Conservation (phyloP, 352 stramenopile genomes). For the Pythium vanterpoolii region DNA sequence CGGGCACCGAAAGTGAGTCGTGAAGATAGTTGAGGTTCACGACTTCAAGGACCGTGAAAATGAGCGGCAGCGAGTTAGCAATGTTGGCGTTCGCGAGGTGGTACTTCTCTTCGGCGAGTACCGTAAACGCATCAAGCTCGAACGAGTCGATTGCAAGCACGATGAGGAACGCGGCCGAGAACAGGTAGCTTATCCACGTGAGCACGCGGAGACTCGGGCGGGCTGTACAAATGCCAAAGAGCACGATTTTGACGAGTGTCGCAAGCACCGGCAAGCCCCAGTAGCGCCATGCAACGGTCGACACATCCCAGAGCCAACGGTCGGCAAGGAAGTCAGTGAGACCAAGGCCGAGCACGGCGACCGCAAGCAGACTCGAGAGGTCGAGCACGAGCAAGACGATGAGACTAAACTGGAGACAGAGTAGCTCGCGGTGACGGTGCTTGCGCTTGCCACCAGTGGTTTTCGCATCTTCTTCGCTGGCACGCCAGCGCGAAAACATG, state of each 20-base stretch:
- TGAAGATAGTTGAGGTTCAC: conserved; percentile 73
- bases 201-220: conserved; percentile 37
- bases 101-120: conserved; percentile 48
- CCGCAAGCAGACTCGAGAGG: conserved; percentile 43
- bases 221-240: conserved; percentile 53
- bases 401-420: conserved; percentile 67
- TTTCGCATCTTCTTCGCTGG: conserved; percentile 27
- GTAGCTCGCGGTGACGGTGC: conserved; percentile 38
- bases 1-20: conserved; percentile 43
- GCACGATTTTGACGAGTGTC: conserved; percentile 53
- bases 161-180: conserved; percentile 53
- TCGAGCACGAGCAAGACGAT: conserved; percentile 54
- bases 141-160: conserved; percentile 75
- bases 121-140: conserved; percentile 58
- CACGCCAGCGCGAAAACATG: conserved; percentile 47
- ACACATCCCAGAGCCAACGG: conserved; percentile 46
- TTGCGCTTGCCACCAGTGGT: conserved; percentile 11
- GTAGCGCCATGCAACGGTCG: conserved; percentile 59
- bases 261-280: conserved; percentile 68
- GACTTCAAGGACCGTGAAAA: conserved; percentile 82
- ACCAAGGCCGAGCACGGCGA: conserved; percentile 55
- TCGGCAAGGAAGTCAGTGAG: conserved; percentile 29
- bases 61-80: conserved; percentile 77
- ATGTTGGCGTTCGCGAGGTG: conserved; percentile 66
- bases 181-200: conserved; percentile 45